phyloP scores from a whole-genome alignment of 768 basidiomycete species.

The Mycena belliarum region DNA sequence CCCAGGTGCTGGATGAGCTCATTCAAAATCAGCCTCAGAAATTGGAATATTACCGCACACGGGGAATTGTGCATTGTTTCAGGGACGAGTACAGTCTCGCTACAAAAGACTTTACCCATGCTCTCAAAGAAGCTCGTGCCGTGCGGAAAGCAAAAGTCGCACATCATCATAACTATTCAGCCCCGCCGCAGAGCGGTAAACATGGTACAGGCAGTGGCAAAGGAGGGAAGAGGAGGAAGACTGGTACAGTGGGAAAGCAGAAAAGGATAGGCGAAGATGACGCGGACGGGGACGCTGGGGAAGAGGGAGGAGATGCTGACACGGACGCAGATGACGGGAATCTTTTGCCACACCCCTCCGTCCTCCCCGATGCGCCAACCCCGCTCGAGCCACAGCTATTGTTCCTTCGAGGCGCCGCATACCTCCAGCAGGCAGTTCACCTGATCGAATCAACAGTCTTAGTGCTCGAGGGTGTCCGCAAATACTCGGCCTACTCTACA shows the following conservation, averaged over 20 bases:
- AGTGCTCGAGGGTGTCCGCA: slow-evolving; percentile 67
- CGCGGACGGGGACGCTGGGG: slow-evolving; percentile 23
- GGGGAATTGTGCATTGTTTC: slow-evolving; percentile 90
- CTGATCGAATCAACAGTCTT: slow-evolving; percentile 75
- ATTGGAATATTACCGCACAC: slow-evolving; percentile 83
- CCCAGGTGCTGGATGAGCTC: slow-evolving; percentile 76
- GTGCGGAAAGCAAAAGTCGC: slow-evolving; percentile 62
- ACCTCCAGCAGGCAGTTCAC: slow-evolving; percentile 76
- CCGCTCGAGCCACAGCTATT: slow-evolving; percentile 84
- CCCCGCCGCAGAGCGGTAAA: slow-evolving; percentile 29
- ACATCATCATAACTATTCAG: slow-evolving; percentile 47
- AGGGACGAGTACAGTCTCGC: slow-evolving; percentile 79
- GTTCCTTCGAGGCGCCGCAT: slow-evolving; percentile 82
- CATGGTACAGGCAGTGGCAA: slow-evolving; percentile 34
- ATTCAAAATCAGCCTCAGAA: slow-evolving; percentile 73
- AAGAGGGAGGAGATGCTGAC: slow-evolving; percentile 15
- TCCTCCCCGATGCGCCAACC: slow-evolving; percentile 77
- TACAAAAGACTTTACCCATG: slow-evolving; percentile 78
- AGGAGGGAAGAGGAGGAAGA: slow-evolving; percentile 58
- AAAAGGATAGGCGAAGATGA: slow-evolving; percentile 33
- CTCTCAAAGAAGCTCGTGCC: slow-evolving; percentile 74
- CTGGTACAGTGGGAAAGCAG: slow-evolving; percentile 43
- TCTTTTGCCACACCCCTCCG: slow-evolving; percentile 64
- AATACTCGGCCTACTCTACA: slow-evolving; percentile 40
- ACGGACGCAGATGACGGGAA: slow-evolving; percentile 28